Evolutionary conservation across 202 grass and related monocot species (phyloP).

Genomic region (Miscanthus sacchariflorus): DNA sequence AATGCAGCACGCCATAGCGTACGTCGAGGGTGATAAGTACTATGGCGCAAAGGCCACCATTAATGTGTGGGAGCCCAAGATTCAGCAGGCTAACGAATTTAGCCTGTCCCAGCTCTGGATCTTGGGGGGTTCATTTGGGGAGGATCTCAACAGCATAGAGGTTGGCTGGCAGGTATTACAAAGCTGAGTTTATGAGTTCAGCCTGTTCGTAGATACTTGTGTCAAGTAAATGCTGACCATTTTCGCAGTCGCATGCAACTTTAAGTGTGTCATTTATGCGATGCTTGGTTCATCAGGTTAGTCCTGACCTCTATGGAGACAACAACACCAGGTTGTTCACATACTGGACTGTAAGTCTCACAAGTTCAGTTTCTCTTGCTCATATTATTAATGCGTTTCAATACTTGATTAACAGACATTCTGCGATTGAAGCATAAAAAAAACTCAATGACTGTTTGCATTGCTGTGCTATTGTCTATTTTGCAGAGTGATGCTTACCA

Average conservation of each 20-base stretch:
- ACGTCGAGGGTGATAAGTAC: slow-evolving; percentile 76
- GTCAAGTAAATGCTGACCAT: background rate
- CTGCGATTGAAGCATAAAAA: background rate
- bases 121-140: slow-evolving; percentile 72
- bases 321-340: slow-evolving; percentile 85
- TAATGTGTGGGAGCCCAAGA: slow-evolving; percentile 91
- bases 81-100: slow-evolving; percentile 81
- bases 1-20: slow-evolving; percentile 82
- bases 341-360: slow-evolving; percentile 83
- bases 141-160: slow-evolving; percentile 91
- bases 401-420: slow-evolving; percentile 40
- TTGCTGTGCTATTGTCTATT: background rate
- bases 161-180: slow-evolving; percentile 79
- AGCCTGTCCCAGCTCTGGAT: slow-evolving; percentile 93
- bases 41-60: slow-evolving; percentile 93
- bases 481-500: slow-evolving; percentile 69
- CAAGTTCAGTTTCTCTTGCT: slow-evolving; percentile 20
- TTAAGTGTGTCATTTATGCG: background rate
- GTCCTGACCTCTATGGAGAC: slow-evolving; percentile 82
- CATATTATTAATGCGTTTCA: slow-evolving; percentile 1
- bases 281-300: slow-evolving; percentile 70
- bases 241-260: background rate
- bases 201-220: background rate
- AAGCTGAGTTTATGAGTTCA: slow-evolving; percentile 18
- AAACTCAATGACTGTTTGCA: background rate